phyloP scores from a whole-genome alignment of 441 rosid genomes.

The Erysimum pusillum region DNA sequence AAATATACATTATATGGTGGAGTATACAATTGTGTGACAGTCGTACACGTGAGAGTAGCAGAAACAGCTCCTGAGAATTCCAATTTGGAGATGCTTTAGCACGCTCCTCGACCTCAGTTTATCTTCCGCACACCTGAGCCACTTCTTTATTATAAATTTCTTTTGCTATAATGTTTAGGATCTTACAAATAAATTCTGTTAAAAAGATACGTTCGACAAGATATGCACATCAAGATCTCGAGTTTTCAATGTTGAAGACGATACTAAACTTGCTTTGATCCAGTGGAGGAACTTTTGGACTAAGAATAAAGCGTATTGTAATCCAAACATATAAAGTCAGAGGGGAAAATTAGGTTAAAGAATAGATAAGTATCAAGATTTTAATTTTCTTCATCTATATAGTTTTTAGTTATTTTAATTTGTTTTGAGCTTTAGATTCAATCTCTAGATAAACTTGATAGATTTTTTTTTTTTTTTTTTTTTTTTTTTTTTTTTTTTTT shows the following conservation, averaged over 20 bases:
- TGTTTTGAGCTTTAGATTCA: neutral
- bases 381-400: neutral
- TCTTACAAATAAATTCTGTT: neutral
- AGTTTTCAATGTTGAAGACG: neutral
- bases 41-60: conserved; percentile 39
- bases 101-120: conserved; percentile 22
- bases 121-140: conserved; percentile 19
- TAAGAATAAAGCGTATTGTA: neutral
- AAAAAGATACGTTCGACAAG: neutral
- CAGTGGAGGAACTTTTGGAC: neutral
- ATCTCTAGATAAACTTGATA: too few species aligned
- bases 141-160: conserved; percentile 11
- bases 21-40: conserved; percentile 10
- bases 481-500: too few species aligned
- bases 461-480: too few species aligned
- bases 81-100: conserved; percentile 37
- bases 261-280: neutral
- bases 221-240: neutral
- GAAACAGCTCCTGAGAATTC: conserved; percentile 33
- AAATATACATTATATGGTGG: neutral
- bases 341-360: neutral
- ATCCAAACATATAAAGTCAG: neutral
- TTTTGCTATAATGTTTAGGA: neutral
- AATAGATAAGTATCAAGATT: neutral
- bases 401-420: neutral